Evolutionary conservation across 2,329 filamentous ascomycete genomes (phyloP).

Genomic region (Drechslerella coelobrocha): DNA sequence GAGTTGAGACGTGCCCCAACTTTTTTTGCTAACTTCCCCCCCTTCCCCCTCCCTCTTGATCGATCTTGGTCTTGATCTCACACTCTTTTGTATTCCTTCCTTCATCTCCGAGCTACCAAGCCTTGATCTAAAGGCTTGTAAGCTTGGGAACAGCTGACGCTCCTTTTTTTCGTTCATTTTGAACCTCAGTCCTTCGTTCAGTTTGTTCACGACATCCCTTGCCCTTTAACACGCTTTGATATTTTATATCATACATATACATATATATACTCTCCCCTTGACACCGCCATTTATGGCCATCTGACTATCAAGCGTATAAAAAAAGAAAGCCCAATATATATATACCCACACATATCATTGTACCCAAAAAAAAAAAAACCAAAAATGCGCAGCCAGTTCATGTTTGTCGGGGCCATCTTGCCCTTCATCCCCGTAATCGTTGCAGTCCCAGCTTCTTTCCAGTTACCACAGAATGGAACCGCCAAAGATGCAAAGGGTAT

Average conservation of each 20-base stretch:
- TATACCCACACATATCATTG: not conserved
- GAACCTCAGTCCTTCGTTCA: not conserved
- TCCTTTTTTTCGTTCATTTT: too few relatives aligned
- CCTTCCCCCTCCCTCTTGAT: too few relatives aligned
- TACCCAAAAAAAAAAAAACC: too few relatives aligned
- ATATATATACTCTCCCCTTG: too few relatives aligned
- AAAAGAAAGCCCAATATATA: not conserved
- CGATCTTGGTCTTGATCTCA: too few relatives aligned
- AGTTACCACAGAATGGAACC: not conserved
- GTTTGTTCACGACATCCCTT: not conserved
- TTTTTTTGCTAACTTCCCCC: not conserved
- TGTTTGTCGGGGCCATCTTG: not conserved
- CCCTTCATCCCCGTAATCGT: not conserved
- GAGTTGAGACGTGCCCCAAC: not conserved
- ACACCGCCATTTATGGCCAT: not conserved
- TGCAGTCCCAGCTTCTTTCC: not conserved
- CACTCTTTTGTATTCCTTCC: too few relatives aligned
- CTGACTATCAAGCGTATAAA: not conserved
- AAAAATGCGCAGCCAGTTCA: slow-evolving; percentile 1
- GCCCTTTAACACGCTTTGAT: not conserved
- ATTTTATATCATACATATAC: too few relatives aligned
- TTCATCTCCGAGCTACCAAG: too few relatives aligned
- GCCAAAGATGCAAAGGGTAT: not conserved
- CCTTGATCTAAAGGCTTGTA: not conserved
- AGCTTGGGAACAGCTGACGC: not conserved